Conservation (phyloP, 345 rosid species). For the Mallotus nudiflorus region DNA sequence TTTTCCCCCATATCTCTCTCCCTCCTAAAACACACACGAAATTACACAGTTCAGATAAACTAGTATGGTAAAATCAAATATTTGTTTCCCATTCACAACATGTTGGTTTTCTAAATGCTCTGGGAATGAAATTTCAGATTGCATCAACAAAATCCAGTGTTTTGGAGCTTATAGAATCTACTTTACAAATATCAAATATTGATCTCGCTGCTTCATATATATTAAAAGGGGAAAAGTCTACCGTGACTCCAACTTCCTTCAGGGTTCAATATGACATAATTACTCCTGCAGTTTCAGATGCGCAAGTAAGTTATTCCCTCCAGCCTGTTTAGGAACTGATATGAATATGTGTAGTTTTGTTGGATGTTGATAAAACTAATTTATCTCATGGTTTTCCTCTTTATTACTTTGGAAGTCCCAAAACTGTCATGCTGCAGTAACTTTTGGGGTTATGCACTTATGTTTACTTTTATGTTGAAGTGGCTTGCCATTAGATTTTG, state of each 20-base stretch:
- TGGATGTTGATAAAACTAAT: not conserved
- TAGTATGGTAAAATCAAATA: not conserved
- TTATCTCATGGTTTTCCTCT: not conserved
- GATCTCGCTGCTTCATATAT: conserved; percentile 64
- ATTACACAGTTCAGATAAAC: conserved; percentile 13
- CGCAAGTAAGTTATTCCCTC: conserved; percentile 53
- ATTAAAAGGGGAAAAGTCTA: conserved; percentile 58
- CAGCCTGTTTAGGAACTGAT: conserved; percentile 7
- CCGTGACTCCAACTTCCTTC: conserved; percentile 50
- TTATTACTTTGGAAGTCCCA: conserved; percentile 5
- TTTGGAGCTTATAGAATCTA: conserved; percentile 72
- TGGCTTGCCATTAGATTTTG: not conserved
- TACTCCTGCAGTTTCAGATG: conserved; percentile 71
- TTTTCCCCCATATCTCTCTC: not conserved
- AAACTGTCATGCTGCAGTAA: conserved; percentile 1
- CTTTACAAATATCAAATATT: conserved; percentile 72
- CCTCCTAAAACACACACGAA: not conserved
- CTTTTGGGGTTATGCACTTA: not conserved
- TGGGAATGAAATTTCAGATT: conserved; percentile 52
- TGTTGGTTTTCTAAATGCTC: conserved; percentile 24
- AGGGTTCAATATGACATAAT: conserved; percentile 69
- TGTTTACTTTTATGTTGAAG: conserved; percentile 1
- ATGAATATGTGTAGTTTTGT: not conserved
- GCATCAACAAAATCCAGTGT: conserved; percentile 63
- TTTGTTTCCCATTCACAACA: conserved; percentile 1